Base-by-base conservation (phyloP, 345 rosid species). In the Excoecaria agallocha region DNA sequence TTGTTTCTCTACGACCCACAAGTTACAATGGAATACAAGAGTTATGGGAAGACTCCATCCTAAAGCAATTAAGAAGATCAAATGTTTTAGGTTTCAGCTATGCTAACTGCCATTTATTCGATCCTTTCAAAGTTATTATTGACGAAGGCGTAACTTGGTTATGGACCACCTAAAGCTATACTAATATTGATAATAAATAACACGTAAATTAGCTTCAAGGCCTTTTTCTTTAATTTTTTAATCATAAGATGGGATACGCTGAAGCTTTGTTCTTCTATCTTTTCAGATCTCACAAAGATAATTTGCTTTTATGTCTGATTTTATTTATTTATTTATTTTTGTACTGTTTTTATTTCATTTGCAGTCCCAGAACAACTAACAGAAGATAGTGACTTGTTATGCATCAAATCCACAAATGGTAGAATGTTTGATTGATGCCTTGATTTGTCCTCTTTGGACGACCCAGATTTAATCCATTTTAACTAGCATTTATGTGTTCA, bases 361-460 rank as follows among this genome's bases (percentile, higher is more conserved):
- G 78, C 68, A 68, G 81, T 73, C 66, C 77, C 80, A 63, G 69
- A 80, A 75, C 86, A 83, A 86, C 80, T 77, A 89, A 88, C 88
- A 79, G 80, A 79, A 81, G 94, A 86, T n/a, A 81, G 84, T 35
- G 89, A 85, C 88, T 77, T 74, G 37, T 68, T 77, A 83, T 84
- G 68, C 82, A 80, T 79, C 66, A 74, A 52, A 68, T 69, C 24
- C 78, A 66, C 65, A 37, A 5, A 62, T 71, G 72, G 66, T 72
- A 69, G 24, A 74, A 76, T 80, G 79, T 79, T 66, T 82, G n/a
- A n/a, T n/a, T n/a, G 85, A 82, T 70, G 68, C 76, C 25, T 82
- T 71, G 80, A 73, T 77, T 80, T 81, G 83, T 80, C 91, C 72
- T 81, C 72, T 72, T 75, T 85, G 73, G 77, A 85, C 79, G 89